These are phyloP conservation scores for Rubus parviflorus DNA, from an alignment of 306 rosid species.

Conservation along the genomic window DNA sequence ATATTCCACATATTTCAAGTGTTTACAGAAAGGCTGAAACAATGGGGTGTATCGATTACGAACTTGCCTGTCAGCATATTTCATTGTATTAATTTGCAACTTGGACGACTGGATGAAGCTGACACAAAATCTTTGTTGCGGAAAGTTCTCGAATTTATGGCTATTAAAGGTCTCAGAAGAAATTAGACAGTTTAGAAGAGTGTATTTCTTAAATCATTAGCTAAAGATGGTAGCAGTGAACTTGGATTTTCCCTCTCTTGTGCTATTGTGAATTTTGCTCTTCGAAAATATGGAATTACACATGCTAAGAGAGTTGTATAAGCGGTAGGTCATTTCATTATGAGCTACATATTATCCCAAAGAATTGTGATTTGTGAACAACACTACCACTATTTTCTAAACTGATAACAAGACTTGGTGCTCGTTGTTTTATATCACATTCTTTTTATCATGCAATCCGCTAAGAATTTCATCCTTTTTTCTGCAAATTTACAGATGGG, in stretches of 20 bases:
- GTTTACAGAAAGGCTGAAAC: no score
- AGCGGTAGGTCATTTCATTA: slow-evolving; percentile 47
- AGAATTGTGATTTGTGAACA: not conserved
- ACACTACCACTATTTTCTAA: not conserved
- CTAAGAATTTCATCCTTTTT: not conserved
- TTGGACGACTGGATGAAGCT: slow-evolving; percentile 63
- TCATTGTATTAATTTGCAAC: slow-evolving; percentile 60
- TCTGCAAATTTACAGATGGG: slow-evolving; percentile 61
- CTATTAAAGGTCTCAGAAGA: slow-evolving; percentile 57
- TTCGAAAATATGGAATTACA: slow-evolving; percentile 69
- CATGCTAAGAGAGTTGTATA: slow-evolving; percentile 68
- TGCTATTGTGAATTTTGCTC: slow-evolving; percentile 55
- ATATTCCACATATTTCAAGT: no score
- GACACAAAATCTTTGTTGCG: slow-evolving; percentile 57
- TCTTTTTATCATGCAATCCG: slow-evolving; percentile 4
- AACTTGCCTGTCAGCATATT: slow-evolving; percentile 11
- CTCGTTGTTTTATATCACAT: not conserved
- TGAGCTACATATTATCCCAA: not conserved
- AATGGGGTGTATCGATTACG: no score
- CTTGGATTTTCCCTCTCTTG: slow-evolving; percentile 69
- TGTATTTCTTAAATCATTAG: slow-evolving; percentile 41
- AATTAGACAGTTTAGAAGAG: slow-evolving; percentile 42
- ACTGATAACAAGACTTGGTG: not conserved
- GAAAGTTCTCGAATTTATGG: slow-evolving; percentile 55
- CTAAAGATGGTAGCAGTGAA: slow-evolving; percentile 67